A percentile compares a stretch with the other conserved stretches of the same genome.
Evolutionary conservation across 1,284 basidiomycete genomes (phyloP).

Genomic region (Veloboletus limbatus): DNA sequence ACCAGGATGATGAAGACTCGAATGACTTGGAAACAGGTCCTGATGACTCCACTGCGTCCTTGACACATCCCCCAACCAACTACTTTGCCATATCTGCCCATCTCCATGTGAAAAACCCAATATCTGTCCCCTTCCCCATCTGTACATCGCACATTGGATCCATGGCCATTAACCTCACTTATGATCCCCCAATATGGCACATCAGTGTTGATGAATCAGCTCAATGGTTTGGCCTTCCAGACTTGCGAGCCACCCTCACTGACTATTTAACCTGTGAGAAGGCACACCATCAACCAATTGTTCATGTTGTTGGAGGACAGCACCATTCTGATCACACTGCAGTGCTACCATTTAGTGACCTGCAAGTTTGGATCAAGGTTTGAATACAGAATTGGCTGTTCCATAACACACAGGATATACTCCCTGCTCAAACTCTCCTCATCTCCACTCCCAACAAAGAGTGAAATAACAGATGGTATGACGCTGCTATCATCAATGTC

Average conservation of each 20-base stretch:
- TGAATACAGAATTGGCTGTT: not conserved
- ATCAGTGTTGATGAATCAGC: not conserved
- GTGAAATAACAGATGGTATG: not conserved
- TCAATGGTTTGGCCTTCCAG: not conserved
- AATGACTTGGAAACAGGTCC: too few relatives aligned
- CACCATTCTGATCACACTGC: too few relatives aligned
- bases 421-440: not conserved
- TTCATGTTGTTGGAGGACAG: not conserved
- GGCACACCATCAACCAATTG: not conserved
- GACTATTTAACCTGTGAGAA: not conserved
- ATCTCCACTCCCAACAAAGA: not conserved
- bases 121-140: not conserved
- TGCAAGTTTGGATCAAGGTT: not conserved
- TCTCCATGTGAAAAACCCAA: too few relatives aligned
- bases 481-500: constrained; percentile 1
- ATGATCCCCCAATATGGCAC: not conserved
- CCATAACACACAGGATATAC: not conserved
- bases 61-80: too few relatives aligned
- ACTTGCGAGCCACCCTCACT: not conserved
- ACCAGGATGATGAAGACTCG: too few relatives aligned
- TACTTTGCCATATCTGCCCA: too few relatives aligned
- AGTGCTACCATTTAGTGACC: not conserved
- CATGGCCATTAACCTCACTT: not conserved
- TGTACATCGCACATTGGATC: not conserved
- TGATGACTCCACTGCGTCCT: too few relatives aligned